These are phyloP conservation scores for Micromonas commoda DNA, from an alignment of 139 green algal species.

Conservation along the genomic window DNA sequence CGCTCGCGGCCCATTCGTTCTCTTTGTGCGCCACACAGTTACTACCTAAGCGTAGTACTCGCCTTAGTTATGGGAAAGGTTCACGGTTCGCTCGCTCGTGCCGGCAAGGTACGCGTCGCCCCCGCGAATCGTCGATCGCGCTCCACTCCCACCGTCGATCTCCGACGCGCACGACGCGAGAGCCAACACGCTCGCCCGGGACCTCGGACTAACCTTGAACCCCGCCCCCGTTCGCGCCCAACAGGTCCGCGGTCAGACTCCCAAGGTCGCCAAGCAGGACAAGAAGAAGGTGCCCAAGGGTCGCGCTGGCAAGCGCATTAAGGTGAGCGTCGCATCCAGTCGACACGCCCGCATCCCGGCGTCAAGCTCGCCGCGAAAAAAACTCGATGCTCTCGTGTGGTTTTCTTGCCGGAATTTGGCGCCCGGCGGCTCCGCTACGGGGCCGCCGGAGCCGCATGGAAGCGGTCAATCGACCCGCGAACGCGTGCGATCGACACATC, in stretches of 20 bases:
- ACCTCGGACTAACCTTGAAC: not conserved
- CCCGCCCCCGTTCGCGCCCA: conserved; percentile 34
- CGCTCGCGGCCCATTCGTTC: too few relatives aligned
- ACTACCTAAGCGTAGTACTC: not conserved
- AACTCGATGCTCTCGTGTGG: not conserved
- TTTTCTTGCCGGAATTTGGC: not conserved
- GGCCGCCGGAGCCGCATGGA: too few relatives aligned
- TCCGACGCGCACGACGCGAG: not conserved
- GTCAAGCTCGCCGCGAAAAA: not conserved
- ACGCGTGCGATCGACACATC: too few relatives aligned
- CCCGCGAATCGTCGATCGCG: not conserved
- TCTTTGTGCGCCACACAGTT: too few relatives aligned
- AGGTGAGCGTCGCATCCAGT: not conserved
- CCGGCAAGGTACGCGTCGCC: conserved; percentile 88
- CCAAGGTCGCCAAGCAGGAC: conserved; percentile 97
- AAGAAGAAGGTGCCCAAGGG: conserved; percentile 93
- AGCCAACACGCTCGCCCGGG: not conserved
- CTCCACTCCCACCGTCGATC: not conserved
- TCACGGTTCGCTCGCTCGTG: conserved; percentile 97
- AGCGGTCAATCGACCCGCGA: too few relatives aligned
- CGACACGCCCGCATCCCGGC: too few relatives aligned
- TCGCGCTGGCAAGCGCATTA: conserved; percentile 87
- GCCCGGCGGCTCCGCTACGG: too few relatives aligned
- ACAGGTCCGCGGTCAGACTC: conserved; percentile 97
- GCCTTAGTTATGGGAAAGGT: conserved; percentile 75